Evolutionary conservation across 768 basidiomycete species (phyloP).

Genomic region (Crucibulum laeve): DNA sequence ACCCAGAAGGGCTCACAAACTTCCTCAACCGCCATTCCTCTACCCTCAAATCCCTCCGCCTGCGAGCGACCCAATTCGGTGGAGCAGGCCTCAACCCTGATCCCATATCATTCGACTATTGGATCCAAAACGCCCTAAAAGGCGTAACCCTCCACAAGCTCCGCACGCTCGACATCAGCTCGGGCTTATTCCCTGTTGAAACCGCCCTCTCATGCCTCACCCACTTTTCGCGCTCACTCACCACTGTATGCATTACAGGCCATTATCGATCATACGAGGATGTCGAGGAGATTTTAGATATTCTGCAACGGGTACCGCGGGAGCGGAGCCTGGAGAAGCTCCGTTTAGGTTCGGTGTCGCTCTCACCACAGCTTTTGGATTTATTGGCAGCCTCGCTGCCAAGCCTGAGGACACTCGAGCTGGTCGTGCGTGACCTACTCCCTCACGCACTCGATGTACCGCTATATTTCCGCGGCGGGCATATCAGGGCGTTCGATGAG

Average conservation of each 20-base stretch:
- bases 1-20: slow-evolving; percentile 28
- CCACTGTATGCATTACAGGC: slow-evolving; percentile 34
- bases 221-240: slow-evolving; percentile 28
- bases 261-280: slow-evolving; percentile 30
- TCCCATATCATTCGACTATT: slow-evolving; percentile 28
- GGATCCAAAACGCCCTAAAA: slow-evolving; percentile 27
- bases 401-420: slow-evolving; percentile 26
- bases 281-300: slow-evolving; percentile 23
- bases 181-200: slow-evolving; percentile 29
- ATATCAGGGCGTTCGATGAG: slow-evolving; percentile 4
- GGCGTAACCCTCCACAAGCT: slow-evolving; percentile 21
- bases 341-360: slow-evolving; percentile 32
- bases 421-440: slow-evolving; percentile 34
- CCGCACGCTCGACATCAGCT: slow-evolving; percentile 28
- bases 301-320: slow-evolving; percentile 14
- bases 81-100: slow-evolving; percentile 25
- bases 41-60: slow-evolving; percentile 29
- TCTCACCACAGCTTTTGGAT: slow-evolving; percentile 39
- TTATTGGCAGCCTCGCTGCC: slow-evolving; percentile 33
- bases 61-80: slow-evolving; percentile 39
- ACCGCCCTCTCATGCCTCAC: slow-evolving; percentile 27
- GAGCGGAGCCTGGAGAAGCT: slow-evolving; percentile 23
- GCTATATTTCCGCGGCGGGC: slow-evolving; percentile 5
- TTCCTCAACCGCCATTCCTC: slow-evolving; percentile 31
- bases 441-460: slow-evolving; percentile 18